Evolutionary conservation across 1,139 yeast species (phyloP).

Genomic region (Yamadazyma sp.): DNA sequence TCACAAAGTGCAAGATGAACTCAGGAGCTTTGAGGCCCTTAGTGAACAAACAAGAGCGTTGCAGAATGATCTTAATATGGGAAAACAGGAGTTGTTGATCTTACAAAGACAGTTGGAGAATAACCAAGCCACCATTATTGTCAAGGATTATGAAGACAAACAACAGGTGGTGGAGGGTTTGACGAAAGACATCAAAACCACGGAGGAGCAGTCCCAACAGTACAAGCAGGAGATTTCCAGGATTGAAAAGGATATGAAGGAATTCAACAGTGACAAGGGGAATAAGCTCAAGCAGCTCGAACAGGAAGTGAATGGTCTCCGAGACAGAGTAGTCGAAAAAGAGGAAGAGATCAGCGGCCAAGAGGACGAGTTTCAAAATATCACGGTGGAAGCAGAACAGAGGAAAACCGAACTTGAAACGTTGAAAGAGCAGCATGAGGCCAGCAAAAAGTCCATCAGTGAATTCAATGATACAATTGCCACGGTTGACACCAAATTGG

Average conservation of each 20-base stretch:
- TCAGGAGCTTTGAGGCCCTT: slow-evolving; percentile 46
- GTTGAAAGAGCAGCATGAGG: slow-evolving; percentile 41
- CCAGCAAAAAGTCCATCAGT: slow-evolving; percentile 24
- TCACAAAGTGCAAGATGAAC: slow-evolving; percentile 35
- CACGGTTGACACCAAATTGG: slow-evolving; percentile 15
- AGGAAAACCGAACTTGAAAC: slow-evolving; percentile 54
- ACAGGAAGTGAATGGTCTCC: slow-evolving; percentile 47
- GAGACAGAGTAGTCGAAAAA: slow-evolving; percentile 35
- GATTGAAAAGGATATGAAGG: slow-evolving; percentile 78
- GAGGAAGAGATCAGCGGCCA: slow-evolving; percentile 45
- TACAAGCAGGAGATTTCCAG: slow-evolving; percentile 45
- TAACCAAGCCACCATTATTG: slow-evolving; percentile 58
- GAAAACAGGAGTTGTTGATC: slow-evolving; percentile 65
- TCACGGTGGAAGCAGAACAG: slow-evolving; percentile 75
- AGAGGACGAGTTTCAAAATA: slow-evolving; percentile 57
- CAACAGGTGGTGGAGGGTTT: slow-evolving; percentile 50
- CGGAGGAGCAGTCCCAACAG: slow-evolving; percentile 25
- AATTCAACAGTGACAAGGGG: slow-evolving; percentile 78
- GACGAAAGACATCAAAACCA: slow-evolving; percentile 34
- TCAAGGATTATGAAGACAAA: slow-evolving; percentile 51
- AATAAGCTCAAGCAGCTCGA: slow-evolving; percentile 72
- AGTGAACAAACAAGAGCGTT: slow-evolving; percentile 55
- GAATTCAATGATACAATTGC: slow-evolving; percentile 39
- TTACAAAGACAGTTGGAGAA: slow-evolving; percentile 59
- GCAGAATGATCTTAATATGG: slow-evolving; percentile 65